Evolutionary conservation across 495 filamentous ascomycete genomes (phyloP).

Genomic region (Neurospora sp.): DNA sequence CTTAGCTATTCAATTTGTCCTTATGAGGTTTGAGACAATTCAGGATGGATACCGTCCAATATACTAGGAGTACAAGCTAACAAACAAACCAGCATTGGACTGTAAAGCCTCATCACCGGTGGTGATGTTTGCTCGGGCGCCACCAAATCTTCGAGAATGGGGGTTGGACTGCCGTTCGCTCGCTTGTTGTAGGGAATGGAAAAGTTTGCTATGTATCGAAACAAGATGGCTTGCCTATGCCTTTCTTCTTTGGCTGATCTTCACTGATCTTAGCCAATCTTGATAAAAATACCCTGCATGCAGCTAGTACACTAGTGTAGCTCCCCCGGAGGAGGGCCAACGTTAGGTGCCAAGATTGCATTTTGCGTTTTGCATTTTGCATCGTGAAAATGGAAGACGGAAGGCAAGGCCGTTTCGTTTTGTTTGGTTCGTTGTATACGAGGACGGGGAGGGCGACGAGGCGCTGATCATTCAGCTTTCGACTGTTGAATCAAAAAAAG

Average conservation of each 20-base stretch:
- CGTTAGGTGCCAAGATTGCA: background rate
- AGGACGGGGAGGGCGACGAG: background rate
- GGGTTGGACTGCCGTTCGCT: background rate
- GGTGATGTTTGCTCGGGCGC: background rate
- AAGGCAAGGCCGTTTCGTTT: background rate
- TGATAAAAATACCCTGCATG: background rate
- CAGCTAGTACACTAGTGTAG: background rate
- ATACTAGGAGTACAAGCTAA: no score
- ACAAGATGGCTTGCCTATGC: background rate
- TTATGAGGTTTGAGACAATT: no score
- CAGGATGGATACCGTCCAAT: no score
- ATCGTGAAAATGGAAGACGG: background rate
- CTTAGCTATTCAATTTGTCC: no score
- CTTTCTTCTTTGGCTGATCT: background rate
- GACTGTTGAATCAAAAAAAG: background rate
- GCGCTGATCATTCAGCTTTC: background rate
- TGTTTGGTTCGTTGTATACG: no score
- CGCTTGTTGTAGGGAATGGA: background rate
- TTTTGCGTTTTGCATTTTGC: background rate
- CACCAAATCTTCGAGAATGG: background rate
- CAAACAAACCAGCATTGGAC: no score
- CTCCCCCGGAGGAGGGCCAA: background rate
- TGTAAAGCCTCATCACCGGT: background rate
- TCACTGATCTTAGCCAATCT: background rate
- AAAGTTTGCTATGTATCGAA: background rate